Evolutionary conservation across 2,329 filamentous ascomycete species (phyloP).

Genomic region (Aspergillus proliferans): DNA sequence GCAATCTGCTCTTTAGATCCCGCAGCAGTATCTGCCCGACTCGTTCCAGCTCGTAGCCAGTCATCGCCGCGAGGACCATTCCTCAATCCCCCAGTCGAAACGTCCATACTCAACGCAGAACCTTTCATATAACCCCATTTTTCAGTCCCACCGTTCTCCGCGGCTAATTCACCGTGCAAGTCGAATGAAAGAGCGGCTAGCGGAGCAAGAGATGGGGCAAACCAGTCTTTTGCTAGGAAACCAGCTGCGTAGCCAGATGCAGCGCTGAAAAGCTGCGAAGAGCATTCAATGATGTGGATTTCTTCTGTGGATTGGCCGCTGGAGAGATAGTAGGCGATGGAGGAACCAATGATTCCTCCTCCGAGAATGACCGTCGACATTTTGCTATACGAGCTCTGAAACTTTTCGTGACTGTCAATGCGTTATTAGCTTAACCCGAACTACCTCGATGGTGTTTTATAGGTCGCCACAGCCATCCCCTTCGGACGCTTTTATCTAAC

Average conservation of each 20-base stretch:
- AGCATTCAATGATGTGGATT: constrained; percentile 56
- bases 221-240: constrained; percentile 71
- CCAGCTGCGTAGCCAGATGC: constrained; percentile 70
- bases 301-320: constrained; percentile 26
- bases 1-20: constrained; percentile 30
- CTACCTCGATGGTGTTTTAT: too few relatives aligned
- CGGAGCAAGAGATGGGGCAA: constrained; percentile 49
- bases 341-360: constrained; percentile 63
- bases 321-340: constrained; percentile 67
- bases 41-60: constrained; percentile 61
- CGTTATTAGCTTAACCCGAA: too few relatives aligned
- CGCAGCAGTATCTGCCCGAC: constrained; percentile 51
- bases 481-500: too few relatives aligned
- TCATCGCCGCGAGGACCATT: constrained; percentile 50
- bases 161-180: constrained; percentile 60
- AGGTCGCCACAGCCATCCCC: too few relatives aligned
- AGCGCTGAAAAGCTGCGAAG: constrained; percentile 59
- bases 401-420: background rate
- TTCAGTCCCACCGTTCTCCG: constrained; percentile 50
- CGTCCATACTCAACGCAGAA: constrained; percentile 52
- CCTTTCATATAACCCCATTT: constrained; percentile 57
- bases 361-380: constrained; percentile 61
- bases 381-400: constrained; percentile 18
- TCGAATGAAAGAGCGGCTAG: constrained; percentile 64
- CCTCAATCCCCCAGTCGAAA: constrained; percentile 29